A percentile compares a stretch with the other conserved stretches of the same genome.
Conservation (phyloP, 2,329 filamentous ascomycete genomes). For the Ophiostoma piceae region DNA sequence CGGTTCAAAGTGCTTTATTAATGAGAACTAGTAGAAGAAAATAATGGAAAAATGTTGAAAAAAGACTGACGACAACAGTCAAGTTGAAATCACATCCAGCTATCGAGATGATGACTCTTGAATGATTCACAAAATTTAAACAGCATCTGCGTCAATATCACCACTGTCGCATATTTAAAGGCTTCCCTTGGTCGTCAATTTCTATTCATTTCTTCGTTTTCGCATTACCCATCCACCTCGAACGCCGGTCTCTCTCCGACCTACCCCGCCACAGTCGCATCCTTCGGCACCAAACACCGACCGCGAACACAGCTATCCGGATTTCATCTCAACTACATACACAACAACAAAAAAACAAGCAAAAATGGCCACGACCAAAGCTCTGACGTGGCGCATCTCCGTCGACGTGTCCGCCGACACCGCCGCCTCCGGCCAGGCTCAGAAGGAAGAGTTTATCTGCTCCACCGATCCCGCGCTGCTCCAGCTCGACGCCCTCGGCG, state of each 20-base stretch:
- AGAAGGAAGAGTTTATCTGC: conserved; percentile 49
- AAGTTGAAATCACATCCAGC: neutral
- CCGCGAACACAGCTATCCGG: neutral
- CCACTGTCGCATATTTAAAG: neutral
- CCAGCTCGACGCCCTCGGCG: conserved; percentile 50
- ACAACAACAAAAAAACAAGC: neutral
- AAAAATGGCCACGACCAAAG: conserved; percentile 1
- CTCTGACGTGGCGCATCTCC: conserved; percentile 19
- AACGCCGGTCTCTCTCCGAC: conserved; percentile 12
- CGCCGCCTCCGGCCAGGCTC: neutral
- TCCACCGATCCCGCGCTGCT: conserved; percentile 56
- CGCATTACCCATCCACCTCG: conserved; percentile 9
- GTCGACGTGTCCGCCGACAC: conserved; percentile 14
- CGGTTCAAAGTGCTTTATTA: neutral
- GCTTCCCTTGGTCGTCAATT: neutral
- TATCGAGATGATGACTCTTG: neutral
- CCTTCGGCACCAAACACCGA: conserved; percentile 15
- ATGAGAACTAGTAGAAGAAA: neutral
- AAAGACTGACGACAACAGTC: neutral
- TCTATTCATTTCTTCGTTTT: neutral
- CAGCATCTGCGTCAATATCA: neutral
- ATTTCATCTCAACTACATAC: neutral
- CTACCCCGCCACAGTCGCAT: conserved; percentile 10
- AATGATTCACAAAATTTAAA: neutral
- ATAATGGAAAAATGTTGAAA: neutral